Evolutionary conservation across 192 early-diverging fungal genomes (phyloP).

Genomic region (Podila minutissima): DNA sequence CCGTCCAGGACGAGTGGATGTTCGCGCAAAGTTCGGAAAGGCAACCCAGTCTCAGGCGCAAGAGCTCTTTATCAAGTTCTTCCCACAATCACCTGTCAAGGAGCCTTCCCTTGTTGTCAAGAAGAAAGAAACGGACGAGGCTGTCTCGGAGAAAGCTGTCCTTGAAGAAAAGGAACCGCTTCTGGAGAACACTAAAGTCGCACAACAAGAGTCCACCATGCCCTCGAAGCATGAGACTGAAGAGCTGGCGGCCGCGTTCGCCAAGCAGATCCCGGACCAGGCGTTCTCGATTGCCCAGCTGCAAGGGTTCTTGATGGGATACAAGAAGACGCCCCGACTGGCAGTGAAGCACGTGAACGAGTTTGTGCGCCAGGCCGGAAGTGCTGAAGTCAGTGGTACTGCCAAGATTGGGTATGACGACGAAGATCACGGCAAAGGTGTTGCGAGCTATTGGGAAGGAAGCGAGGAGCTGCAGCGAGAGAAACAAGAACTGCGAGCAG

Average conservation of each 20-base stretch:
- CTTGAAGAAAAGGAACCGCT: background rate
- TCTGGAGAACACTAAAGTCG: background rate
- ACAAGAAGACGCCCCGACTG: slow-evolving; percentile 55
- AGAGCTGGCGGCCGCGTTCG: slow-evolving; percentile 45
- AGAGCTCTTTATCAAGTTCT: slow-evolving; percentile 77
- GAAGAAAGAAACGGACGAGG: background rate
- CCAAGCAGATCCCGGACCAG: slow-evolving; percentile 53
- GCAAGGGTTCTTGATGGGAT: slow-evolving; percentile 62
- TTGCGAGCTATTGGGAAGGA: slow-evolving; percentile 9
- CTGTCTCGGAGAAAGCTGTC: background rate
- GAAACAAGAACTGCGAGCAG: slow-evolving; percentile 18
- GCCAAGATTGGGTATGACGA: slow-evolving; percentile 41
- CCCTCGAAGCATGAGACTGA: slow-evolving; percentile 10
- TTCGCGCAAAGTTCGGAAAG: slow-evolving; percentile 66
- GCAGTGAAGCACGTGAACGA: slow-evolving; percentile 43
- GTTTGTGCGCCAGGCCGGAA: slow-evolving; percentile 50
- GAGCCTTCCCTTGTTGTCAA: background rate
- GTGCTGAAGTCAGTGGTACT: slow-evolving; percentile 43
- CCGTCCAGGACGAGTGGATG: slow-evolving; percentile 78
- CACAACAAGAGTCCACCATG: background rate
- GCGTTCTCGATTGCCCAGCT: slow-evolving; percentile 59
- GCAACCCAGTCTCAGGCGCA: slow-evolving; percentile 65
- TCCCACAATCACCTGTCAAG: slow-evolving; percentile 34
- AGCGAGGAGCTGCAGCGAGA: slow-evolving; percentile 18
- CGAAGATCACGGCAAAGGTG: background rate